phyloP scores from a whole-genome alignment of 768 basidiomycete genomes.

The Kwoniella pini region DNA sequence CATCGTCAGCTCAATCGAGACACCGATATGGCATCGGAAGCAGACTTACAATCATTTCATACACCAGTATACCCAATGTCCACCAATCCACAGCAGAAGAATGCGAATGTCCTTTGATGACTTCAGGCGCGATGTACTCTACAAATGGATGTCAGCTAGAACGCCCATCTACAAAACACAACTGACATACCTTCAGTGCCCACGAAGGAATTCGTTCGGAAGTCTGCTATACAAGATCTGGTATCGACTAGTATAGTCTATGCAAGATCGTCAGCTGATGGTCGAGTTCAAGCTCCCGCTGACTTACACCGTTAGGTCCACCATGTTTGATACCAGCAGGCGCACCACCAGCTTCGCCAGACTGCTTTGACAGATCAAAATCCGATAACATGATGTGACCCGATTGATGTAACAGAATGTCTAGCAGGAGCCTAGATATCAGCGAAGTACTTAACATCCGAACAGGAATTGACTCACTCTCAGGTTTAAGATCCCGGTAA shows the following conservation, averaged over 20 bases:
- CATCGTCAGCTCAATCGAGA: constrained; percentile 3
- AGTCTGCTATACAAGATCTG: constrained; percentile 93
- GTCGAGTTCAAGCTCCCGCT: background rate
- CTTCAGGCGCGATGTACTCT: constrained; percentile 99
- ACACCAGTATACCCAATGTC: constrained; percentile 97
- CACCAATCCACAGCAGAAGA: constrained; percentile 99
- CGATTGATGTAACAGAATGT: constrained; percentile 94
- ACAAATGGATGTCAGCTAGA: constrained; percentile 19
- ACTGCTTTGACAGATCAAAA: constrained; percentile 97
- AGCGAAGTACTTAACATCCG: background rate
- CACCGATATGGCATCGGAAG: background rate
- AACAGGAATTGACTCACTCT: constrained; percentile 69
- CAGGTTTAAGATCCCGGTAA: constrained; percentile 97
- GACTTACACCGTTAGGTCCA: constrained; percentile 80
- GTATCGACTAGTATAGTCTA: constrained; percentile 94
- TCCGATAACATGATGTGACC: constrained; percentile 99
- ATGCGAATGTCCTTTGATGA: constrained; percentile 93
- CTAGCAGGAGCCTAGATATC: no score
- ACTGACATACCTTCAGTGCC: constrained; percentile 83
- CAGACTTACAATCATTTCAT: constrained; percentile 70
- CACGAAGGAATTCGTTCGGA: constrained; percentile 98
- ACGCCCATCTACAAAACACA: background rate
- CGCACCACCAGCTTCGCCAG: constrained; percentile 76
- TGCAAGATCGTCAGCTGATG: constrained; percentile 17
- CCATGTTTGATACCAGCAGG: constrained; percentile 83